Evolutionary conservation across 371 early-diverging fungal species (phyloP).

Genomic region (Mucor racemosus): DNA sequence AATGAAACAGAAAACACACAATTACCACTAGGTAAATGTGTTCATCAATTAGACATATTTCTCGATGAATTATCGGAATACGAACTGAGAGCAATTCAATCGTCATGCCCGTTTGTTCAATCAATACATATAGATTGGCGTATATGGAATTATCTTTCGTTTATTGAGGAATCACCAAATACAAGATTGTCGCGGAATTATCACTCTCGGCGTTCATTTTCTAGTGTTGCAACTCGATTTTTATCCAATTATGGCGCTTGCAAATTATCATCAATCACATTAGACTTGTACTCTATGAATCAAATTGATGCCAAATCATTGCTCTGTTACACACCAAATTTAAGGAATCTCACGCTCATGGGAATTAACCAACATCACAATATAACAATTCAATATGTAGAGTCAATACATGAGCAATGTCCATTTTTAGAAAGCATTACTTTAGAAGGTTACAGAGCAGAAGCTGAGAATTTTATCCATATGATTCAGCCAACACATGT

Average conservation of each 20-base stretch:
- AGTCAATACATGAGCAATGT: conserved; percentile 11
- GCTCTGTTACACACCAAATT: conserved; percentile 18
- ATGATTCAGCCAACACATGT: conserved; percentile 2
- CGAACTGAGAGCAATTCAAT: conserved; percentile 5
- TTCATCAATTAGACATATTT: conserved; percentile 7
- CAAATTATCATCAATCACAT: conserved; percentile 14
- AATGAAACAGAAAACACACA: background rate
- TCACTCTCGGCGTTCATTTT: conserved; percentile 5
- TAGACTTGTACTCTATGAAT: conserved; percentile 11
- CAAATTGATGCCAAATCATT: conserved; percentile 2
- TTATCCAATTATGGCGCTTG: conserved; percentile 10
- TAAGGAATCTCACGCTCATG: conserved; percentile 21
- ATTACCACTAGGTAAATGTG: conserved; percentile 16
- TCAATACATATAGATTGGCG: conserved; percentile 21
- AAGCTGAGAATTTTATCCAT: background rate
- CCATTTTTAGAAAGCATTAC: conserved; percentile 3
- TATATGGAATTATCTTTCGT: conserved; percentile 21
- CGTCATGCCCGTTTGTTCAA: conserved; percentile 15
- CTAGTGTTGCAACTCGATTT: conserved; percentile 5
- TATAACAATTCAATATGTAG: conserved; percentile 14
- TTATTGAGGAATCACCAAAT: background rate
- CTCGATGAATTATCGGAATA: conserved; percentile 13
- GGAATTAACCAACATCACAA: conserved; percentile 18
- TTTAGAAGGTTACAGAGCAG: conserved; percentile 11
- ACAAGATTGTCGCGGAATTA: conserved; percentile 3